Conservation (phyloP, 2,329 filamentous ascomycete genomes). For the Fusarium irregulare region DNA sequence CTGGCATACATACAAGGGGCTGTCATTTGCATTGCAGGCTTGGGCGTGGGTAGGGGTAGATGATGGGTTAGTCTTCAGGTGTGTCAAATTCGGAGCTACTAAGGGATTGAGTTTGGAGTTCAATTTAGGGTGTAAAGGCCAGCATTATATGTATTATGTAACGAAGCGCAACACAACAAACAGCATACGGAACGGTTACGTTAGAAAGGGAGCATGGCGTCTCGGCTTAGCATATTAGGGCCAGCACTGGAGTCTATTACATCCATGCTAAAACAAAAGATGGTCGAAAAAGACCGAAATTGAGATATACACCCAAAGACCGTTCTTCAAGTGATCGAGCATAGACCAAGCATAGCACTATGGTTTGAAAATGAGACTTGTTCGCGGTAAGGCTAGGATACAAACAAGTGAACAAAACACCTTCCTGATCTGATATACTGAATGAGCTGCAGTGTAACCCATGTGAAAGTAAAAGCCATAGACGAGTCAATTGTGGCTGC, state of each 20-base stretch:
- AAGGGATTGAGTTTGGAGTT: slow-evolving; percentile 29
- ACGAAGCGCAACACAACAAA: slow-evolving; percentile 23
- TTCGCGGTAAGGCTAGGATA: neutral
- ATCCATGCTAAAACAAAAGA: slow-evolving; percentile 2
- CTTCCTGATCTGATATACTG: slow-evolving; percentile 19
- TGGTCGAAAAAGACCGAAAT: slow-evolving; percentile 11
- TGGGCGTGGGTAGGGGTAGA: slow-evolving; percentile 24
- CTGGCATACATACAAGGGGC: slow-evolving; percentile 28
- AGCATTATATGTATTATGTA: slow-evolving; percentile 36
- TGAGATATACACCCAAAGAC: neutral
- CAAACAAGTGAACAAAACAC: neutral
- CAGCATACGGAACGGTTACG: slow-evolving; percentile 30
- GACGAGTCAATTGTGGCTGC: slow-evolving; percentile 1
- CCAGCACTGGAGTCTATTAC: slow-evolving; percentile 3
- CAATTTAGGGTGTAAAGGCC: slow-evolving; percentile 1
- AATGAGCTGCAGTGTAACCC: neutral
- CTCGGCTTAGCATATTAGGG: slow-evolving; percentile 25
- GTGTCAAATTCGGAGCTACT: slow-evolving; percentile 21
- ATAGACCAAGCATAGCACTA: neutral
- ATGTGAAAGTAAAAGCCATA: neutral
- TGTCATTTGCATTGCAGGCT: slow-evolving; percentile 14
- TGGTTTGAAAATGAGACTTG: neutral
- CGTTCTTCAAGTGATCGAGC: neutral
- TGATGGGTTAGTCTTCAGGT: slow-evolving; percentile 10
- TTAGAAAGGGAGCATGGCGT: slow-evolving; percentile 36